A percentile compares a stretch with the other conserved stretches of the same genome.
Conservation (phyloP, 352 stramenopile species). For the Hyaloperonospora brassicae region DNA sequence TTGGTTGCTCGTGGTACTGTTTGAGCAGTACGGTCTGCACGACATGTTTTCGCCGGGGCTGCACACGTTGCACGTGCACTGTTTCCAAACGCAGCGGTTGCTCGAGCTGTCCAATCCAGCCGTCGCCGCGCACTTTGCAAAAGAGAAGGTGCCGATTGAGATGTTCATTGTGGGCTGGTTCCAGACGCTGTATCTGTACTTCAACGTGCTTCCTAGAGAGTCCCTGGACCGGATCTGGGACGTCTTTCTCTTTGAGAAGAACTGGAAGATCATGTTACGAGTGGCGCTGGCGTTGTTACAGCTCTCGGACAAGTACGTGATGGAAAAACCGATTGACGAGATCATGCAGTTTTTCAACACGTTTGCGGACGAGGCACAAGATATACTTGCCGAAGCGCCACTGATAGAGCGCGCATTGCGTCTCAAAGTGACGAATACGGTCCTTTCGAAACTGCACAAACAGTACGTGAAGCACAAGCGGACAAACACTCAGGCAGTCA, state of each 20-base stretch:
- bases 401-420: conserved; percentile 43
- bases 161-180: conserved; percentile 88
- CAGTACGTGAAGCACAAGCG: conserved; percentile 56
- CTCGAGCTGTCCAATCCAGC: conserved; percentile 50
- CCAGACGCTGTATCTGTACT: conserved; percentile 81
- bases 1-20: conserved; percentile 73
- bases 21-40: conserved; percentile 71
- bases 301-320: conserved; percentile 52
- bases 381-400: conserved; percentile 42
- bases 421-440: conserved; percentile 73
- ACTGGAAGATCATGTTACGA: conserved; percentile 80
- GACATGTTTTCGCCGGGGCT: conserved; percentile 77
- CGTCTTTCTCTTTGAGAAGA: conserved; percentile 79
- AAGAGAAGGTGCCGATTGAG: conserved; percentile 70
- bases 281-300: conserved; percentile 62
- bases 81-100: conserved; percentile 69
- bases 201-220: conserved; percentile 69
- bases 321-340: conserved; percentile 66
- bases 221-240: conserved; percentile 80
- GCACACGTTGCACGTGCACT: conserved; percentile 62
- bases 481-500: not conserved
- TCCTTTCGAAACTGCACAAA: conserved; percentile 66
- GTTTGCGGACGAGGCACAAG: conserved; percentile 47
- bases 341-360: conserved; percentile 86
- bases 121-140: conserved; percentile 64